Evolutionary conservation across 306 rosid genomes (phyloP), one percentile per base, ranked within the genome.

Genomic region (Prunus campanulata): DNA sequence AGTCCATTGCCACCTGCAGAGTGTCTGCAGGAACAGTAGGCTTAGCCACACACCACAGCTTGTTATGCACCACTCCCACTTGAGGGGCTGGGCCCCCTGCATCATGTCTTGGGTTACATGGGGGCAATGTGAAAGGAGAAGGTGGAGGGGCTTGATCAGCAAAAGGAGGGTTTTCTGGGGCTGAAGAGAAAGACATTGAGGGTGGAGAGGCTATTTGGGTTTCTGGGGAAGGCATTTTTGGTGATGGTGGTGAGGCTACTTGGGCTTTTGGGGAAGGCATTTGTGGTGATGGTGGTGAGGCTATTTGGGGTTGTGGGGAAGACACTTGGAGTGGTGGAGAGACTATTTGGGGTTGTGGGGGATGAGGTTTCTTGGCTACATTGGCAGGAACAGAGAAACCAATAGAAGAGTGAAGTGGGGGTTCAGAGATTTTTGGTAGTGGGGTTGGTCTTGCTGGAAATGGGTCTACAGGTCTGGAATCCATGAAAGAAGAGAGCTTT

Each of bases 41-140:
- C 87, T 95, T 95, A 3, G 99, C 99, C 78, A 95, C 97, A 74
- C 99, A 90, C 99, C 99, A 95, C 50, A 84, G 83, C 63, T 86
- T 87, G 78, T 90, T 87, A 78, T 89, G 97, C 50, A 75, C 60
- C 29, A 79, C 52, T 47, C 76, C 74, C 12, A 64, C 78, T 4
- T 59, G 67, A 2, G 97, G 90, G 7, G 81, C 76, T 1, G 93
- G 96, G 30, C 96, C 82, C 44, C 85, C 85, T 24, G 65, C 72
- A 60, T 64, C 16, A 39, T 19, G 67, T 6, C 71, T 19, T 20
- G 96, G 97, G 22, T 76, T 83, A 32, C 99, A 95, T 20, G 97
- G 99, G 25, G 97, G 99, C 30, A 86, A 48, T 20, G 72, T 27
- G 71, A 42, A 84, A 9, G 76, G 85, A 24, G 66, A 66, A 47